These are phyloP conservation scores for Rachicladosporium sp. DNA, from an alignment of 2,329 filamentous ascomycete species.

Conservation along the genomic window DNA sequence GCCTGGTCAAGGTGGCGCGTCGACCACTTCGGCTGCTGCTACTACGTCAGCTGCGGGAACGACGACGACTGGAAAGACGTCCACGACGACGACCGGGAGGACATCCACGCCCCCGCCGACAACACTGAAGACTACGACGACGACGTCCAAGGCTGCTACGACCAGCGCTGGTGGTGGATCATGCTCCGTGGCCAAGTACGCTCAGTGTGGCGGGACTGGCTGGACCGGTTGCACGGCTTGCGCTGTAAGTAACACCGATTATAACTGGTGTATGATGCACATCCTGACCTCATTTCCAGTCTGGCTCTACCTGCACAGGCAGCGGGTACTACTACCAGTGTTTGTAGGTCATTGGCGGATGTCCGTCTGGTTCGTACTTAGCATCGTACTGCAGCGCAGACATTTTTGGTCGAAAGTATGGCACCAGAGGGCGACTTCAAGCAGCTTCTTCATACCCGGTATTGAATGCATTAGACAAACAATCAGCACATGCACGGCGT, in stretches of 20 bases:
- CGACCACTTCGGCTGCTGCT: neutral
- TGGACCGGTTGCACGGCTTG: constrained; percentile 4
- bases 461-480: too few relatives aligned
- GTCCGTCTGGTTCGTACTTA: too few relatives aligned
- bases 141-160: constrained; percentile 1
- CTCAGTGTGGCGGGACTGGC: constrained; percentile 3
- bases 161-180: neutral
- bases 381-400: too few relatives aligned
- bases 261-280: neutral
- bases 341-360: neutral
- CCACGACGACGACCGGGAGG: too few relatives aligned
- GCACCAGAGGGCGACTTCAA: too few relatives aligned
- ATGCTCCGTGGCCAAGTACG: constrained; percentile 5
- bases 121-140: constrained; percentile 1
- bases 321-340: constrained; percentile 6
- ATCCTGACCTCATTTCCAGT: neutral
- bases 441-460: too few relatives aligned
- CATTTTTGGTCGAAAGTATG: too few relatives aligned
- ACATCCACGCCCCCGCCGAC: neutral
- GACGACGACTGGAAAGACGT: too few relatives aligned
- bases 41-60: too few relatives aligned
- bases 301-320: constrained; percentile 4
- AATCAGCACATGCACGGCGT: too few relatives aligned
- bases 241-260: constrained; percentile 1
- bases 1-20: neutral